phyloP scores from a whole-genome alignment of 2,329 filamentous ascomycete species.

The Microsporum canis region DNA sequence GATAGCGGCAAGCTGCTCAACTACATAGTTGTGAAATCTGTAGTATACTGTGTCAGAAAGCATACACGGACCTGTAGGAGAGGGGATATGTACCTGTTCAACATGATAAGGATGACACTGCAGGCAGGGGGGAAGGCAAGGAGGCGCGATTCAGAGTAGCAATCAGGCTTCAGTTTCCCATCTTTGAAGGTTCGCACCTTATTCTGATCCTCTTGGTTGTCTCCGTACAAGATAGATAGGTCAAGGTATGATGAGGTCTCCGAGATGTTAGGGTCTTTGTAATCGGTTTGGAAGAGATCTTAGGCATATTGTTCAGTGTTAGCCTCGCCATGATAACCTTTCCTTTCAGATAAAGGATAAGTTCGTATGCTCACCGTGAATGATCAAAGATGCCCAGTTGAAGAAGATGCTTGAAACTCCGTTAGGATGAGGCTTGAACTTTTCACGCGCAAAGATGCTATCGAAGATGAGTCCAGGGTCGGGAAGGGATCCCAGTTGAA shows the following conservation, averaged over 20 bases:
- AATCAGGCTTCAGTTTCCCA: constrained; percentile 32
- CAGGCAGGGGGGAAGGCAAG: constrained; percentile 27
- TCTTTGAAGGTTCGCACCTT: constrained; percentile 27
- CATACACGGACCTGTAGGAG: constrained; percentile 22
- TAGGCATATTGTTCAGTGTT: constrained; percentile 9
- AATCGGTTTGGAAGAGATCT: constrained; percentile 36
- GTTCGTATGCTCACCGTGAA: constrained; percentile 30
- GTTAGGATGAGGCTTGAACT: constrained; percentile 29
- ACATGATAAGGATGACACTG: constrained; percentile 26
- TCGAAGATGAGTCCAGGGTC: constrained; percentile 22
- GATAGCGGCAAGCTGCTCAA: constrained; percentile 28
- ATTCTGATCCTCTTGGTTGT: constrained; percentile 24
- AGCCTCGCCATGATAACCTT: too few species aligned
- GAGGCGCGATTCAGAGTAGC: constrained; percentile 26
- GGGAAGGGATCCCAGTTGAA: constrained; percentile 16
- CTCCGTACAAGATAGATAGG: constrained; percentile 37
- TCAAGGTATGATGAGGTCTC: constrained; percentile 40
- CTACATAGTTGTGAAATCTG: constrained; percentile 31
- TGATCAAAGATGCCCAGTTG: constrained; percentile 43
- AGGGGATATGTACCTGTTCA: constrained; percentile 46
- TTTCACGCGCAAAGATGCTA: constrained; percentile 39
- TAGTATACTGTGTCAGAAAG: constrained; percentile 23
- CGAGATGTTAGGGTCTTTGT: constrained; percentile 24
- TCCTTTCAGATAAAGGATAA: neutral
- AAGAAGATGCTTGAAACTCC: constrained; percentile 40